These are phyloP conservation scores for Talaromyces piceae DNA, from an alignment of 2,329 filamentous ascomycete species.

Conservation along the genomic window DNA sequence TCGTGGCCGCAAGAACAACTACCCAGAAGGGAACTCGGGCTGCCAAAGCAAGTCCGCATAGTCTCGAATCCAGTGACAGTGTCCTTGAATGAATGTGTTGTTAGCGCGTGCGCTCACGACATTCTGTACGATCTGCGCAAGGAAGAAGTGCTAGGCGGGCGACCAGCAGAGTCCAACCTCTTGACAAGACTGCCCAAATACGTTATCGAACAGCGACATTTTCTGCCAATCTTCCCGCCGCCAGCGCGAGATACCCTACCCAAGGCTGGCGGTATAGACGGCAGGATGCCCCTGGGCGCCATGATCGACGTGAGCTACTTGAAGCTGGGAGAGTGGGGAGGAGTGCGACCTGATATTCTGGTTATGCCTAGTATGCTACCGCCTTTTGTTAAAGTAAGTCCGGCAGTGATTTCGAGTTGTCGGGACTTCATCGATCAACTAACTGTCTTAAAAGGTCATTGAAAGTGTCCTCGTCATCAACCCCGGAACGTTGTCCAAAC, in stretches of 20 bases:
- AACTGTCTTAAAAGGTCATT: conserved; percentile 57
- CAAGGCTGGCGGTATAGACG: conserved; percentile 51
- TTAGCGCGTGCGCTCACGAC: conserved; percentile 79
- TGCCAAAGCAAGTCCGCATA: conserved; percentile 68
- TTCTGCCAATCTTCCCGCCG: conserved; percentile 82
- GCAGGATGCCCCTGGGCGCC: conserved; percentile 60
- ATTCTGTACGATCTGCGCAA: conserved; percentile 71
- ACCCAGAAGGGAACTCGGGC: conserved; percentile 61
- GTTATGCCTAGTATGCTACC: conserved; percentile 75
- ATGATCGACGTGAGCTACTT: conserved; percentile 77
- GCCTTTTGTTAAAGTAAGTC: conserved; percentile 74
- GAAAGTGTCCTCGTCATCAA: conserved; percentile 88
- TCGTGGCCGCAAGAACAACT: conserved; percentile 78
- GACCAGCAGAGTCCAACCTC: conserved; percentile 51
- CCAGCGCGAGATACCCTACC: conserved; percentile 60
- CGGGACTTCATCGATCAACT: not conserved
- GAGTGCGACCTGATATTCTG: conserved; percentile 75
- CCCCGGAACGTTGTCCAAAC: conserved; percentile 78
- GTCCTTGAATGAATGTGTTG: conserved; percentile 75
- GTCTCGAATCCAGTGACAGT: conserved; percentile 88
- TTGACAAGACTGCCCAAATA: conserved; percentile 67
- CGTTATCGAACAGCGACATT: conserved; percentile 83
- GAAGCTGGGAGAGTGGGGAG: conserved; percentile 85
- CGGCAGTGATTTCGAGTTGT: no score
- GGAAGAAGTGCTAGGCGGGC: conserved; percentile 59